Evolutionary conservation across 2,329 filamentous ascomycete genomes (phyloP), one percentile per base, ranked within the genome.

Genomic region (Teratosphaeriaceae sp.): DNA sequence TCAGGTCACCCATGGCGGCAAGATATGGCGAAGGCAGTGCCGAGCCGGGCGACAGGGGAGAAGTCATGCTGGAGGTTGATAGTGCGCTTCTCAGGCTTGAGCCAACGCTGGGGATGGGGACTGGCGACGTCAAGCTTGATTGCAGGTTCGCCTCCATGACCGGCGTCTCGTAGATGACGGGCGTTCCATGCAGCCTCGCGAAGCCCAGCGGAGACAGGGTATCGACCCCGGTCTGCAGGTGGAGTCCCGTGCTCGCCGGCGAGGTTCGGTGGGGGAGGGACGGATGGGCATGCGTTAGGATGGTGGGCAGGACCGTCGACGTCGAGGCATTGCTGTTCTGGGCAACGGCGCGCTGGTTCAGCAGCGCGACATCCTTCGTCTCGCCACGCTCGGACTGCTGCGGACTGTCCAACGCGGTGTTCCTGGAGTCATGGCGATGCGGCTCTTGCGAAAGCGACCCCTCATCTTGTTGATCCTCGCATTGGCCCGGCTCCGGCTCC

Each of bases 1-100:
- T 74, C 40, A 74, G 63, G 52, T 74, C 71, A 34, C 65, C 54
- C 57, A 74, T 65, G 11, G 71, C 67, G 45, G 67, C 65, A 18
- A 74, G 62, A 20, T 66, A 68, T 19, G 71, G 71, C 44, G 70
- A 73, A 20, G 69, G 65, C 18, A 73, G 58, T 24, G 64, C 64
- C 9, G 70, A 70, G 33, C 60, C 65, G 9, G 67, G 67, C 29
- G 69, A 72, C 16, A 70, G 53, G 23, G 69, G 71, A 3, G 65
- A 66, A 2, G 61, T 53, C 49, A 72, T 64, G 53, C 69, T 71
- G 34, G 58, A 61, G 13, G 63, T 63, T 2, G 69, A 72, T 38
- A 69, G 58, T 22, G 61, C 62, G 33, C 62, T 67, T 39, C 67
- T 53, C 45, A 71, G 49, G 23, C 55, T 56, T 5, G 58, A 58